These are phyloP conservation scores for Plasmodium vivax DNA, from an alignment of 169 alveolate genomes.

Conservation along the genomic window DNA sequence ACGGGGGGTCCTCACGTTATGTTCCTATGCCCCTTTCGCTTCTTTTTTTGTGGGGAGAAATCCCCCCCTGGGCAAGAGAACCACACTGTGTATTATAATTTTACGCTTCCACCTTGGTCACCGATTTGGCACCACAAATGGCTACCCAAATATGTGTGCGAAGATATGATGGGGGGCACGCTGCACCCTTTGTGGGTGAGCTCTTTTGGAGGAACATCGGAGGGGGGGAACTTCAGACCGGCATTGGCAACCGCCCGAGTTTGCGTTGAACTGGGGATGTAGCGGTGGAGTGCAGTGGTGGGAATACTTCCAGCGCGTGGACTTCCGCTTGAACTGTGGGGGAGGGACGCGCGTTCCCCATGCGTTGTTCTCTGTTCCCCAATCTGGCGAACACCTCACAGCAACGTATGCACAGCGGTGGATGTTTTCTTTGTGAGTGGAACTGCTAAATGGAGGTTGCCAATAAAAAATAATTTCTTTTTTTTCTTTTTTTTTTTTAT, in stretches of 20 bases:
- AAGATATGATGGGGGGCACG: background rate
- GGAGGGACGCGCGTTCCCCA: background rate
- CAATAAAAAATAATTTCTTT: too few species aligned
- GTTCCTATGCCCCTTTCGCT: background rate
- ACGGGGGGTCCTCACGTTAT: background rate
- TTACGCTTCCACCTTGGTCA: background rate
- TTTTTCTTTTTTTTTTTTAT: too few species aligned
- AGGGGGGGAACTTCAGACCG: background rate
- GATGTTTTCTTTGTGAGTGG: background rate
- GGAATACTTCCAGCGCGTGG: background rate
- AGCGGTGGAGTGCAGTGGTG: background rate
- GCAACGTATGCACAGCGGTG: background rate
- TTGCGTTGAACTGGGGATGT: background rate
- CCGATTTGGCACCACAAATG: background rate
- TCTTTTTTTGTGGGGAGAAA: background rate
- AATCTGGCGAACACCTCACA: background rate
- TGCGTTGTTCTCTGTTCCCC: background rate
- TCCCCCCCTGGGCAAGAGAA: background rate
- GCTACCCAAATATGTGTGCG: background rate
- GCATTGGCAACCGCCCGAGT: background rate
- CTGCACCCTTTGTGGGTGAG: background rate
- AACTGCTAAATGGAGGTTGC: background rate
- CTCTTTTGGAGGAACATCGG: background rate
- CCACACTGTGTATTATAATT: background rate
- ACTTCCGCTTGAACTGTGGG: background rate